Evolutionary conservation across 2,329 filamentous ascomycete species (phyloP).

Genomic region (Phaeosphaeria sp.): DNA sequence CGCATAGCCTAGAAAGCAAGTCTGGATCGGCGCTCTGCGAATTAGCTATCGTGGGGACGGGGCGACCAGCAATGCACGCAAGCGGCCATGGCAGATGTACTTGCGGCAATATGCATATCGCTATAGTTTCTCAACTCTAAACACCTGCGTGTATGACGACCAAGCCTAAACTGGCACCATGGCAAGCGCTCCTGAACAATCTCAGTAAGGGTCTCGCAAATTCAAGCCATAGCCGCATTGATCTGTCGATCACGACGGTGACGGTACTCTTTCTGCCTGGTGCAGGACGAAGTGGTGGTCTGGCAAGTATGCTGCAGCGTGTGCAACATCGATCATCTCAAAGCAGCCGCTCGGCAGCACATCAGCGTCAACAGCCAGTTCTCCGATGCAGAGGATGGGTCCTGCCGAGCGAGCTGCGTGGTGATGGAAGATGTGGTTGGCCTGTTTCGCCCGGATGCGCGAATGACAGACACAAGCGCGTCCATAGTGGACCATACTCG

Average conservation of each 20-base stretch:
- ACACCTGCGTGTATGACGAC: conserved; percentile 11
- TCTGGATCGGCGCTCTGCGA: conserved; percentile 27
- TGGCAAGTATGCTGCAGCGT: conserved; percentile 9
- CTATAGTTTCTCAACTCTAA: conserved; percentile 19
- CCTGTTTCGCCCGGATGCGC: conserved; percentile 31
- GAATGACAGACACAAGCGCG: conserved; percentile 43
- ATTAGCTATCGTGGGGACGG: conserved; percentile 14
- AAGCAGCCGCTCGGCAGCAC: conserved; percentile 23
- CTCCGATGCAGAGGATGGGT: conserved; percentile 15
- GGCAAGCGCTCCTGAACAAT: conserved; percentile 16
- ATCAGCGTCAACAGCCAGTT: conserved; percentile 18
- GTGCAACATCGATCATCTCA: conserved; percentile 21
- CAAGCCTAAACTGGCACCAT: conserved; percentile 9
- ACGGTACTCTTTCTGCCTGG: conserved; percentile 15
- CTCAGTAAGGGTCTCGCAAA: conserved; percentile 21
- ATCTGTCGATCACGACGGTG: conserved; percentile 40
- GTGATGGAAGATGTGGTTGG: conserved; percentile 29
- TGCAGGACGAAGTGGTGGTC: conserved; percentile 16
- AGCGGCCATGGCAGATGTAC: conserved; percentile 16
- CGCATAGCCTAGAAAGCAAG: conserved; percentile 24
- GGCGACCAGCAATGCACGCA: conserved; percentile 23
- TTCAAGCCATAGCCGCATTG: conserved; percentile 43
- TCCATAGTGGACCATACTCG: conserved; percentile 30
- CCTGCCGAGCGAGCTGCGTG: conserved; percentile 11
- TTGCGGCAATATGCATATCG: conserved; percentile 20